Evolutionary conservation across 139 green algal species (phyloP).

Genomic region (Picochlorum sp.): DNA sequence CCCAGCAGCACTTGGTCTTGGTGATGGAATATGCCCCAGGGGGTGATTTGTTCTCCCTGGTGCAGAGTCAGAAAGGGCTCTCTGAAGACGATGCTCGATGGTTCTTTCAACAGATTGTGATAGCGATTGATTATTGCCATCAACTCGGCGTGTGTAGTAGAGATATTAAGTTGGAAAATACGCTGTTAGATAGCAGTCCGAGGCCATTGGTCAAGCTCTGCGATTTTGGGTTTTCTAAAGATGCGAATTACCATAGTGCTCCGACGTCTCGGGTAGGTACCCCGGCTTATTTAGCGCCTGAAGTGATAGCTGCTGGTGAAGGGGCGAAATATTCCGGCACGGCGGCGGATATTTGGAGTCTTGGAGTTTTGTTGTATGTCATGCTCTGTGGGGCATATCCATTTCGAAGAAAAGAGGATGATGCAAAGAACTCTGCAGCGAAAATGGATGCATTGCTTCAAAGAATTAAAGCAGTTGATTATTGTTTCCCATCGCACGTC

Average conservation of each 20-base stretch:
- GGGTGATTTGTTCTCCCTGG: constrained; percentile 65
- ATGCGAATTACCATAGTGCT: constrained; percentile 67
- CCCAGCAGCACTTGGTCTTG: constrained; percentile 55
- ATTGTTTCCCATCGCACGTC: background rate
- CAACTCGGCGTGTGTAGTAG: constrained; percentile 65
- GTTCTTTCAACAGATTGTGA: constrained; percentile 98
- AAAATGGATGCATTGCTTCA: constrained; percentile 50
- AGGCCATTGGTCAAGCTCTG: constrained; percentile 51
- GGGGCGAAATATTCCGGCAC: constrained; percentile 78
- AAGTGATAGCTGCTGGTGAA: constrained; percentile 77
- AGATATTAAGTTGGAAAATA: constrained; percentile 97
- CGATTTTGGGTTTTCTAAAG: constrained; percentile 60
- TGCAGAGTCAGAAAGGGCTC: constrained; percentile 71
- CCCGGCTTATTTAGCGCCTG: constrained; percentile 92
- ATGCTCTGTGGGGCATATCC: constrained; percentile 88
- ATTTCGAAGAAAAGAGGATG: constrained; percentile 81
- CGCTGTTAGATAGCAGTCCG: constrained; percentile 69
- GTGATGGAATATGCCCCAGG: constrained; percentile 75
- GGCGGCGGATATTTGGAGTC: constrained; percentile 91
- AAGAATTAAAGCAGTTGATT: constrained; percentile 8
- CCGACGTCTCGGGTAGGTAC: constrained; percentile 84
- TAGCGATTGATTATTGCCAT: constrained; percentile 94
- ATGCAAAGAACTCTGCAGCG: constrained; percentile 36
- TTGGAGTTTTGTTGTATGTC: constrained; percentile 95
- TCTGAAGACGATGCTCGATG: constrained; percentile 89